Conservation (phyloP, 2,329 filamentous ascomycete species). For the Cytospora piceae region DNA sequence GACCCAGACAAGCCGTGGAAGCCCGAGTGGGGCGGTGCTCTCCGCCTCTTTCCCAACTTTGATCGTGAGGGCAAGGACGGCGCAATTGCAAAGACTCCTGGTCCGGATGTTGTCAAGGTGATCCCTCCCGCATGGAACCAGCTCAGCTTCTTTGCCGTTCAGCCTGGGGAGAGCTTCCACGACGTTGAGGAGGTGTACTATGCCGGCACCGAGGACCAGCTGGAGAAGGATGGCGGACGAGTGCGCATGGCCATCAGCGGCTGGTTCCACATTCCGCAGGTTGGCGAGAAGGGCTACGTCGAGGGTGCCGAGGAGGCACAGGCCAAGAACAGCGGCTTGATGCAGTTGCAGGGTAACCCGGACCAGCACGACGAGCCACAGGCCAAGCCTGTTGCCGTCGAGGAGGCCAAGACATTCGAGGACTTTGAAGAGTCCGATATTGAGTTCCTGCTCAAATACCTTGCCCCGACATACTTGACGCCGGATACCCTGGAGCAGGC, state of each 20-base stretch:
- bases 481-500: constrained; percentile 88
- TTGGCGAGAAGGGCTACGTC: constrained; percentile 90
- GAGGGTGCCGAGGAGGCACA: constrained; percentile 86
- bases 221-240: constrained; percentile 71
- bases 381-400: constrained; percentile 56
- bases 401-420: constrained; percentile 49
- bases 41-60: constrained; percentile 80
- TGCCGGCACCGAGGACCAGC: constrained; percentile 60
- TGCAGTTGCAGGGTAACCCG: constrained; percentile 89
- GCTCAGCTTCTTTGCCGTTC: constrained; percentile 95
- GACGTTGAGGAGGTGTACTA: constrained; percentile 98
- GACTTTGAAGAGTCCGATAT: constrained; percentile 76
- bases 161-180: constrained; percentile 98
- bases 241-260: constrained; percentile 98
- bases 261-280: constrained; percentile 98
- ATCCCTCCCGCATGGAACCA: constrained; percentile 98
- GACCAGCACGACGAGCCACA: constrained; percentile 87
- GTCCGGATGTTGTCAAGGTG: constrained; percentile 75
- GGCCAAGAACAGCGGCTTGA: constrained; percentile 85
- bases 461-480: constrained; percentile 87
- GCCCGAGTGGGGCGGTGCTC: constrained; percentile 87
- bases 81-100: constrained; percentile 76
- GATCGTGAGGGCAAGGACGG: constrained; percentile 69
- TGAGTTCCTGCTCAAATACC: constrained; percentile 87
- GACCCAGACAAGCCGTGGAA: constrained; percentile 92